Base-by-base conservation (phyloP, 495 filamentous ascomycete species). In the Neurospora sp. region DNA sequence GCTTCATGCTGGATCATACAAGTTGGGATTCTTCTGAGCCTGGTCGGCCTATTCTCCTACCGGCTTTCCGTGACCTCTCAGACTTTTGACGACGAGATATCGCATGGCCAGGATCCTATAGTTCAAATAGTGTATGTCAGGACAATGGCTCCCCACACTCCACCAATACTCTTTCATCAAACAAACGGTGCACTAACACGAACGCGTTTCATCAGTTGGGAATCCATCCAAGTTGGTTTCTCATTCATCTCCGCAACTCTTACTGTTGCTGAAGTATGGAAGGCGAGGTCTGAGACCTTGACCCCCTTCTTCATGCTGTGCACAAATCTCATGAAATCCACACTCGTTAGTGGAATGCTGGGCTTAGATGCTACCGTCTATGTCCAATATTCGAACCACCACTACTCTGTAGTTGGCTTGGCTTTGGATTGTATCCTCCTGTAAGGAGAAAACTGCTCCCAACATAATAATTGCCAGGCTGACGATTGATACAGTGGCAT, bases 41-140 rank as follows among this genome's bases (percentile, higher is more conserved):
- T 84, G 7, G 81, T 85, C 79, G 84, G 83, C n/a, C 72, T 86
- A 11, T 86, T 86, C 74, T 80, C 84, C 14, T 85, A 83, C 73
- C 81, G 85, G 14, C 79, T 86, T 2, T 83, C 81, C 39, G 77
- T 80, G 61, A 85, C 85, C 7, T 74, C 81, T 14, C 76, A 77
- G 35, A 78, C 80, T 20, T 85, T 81, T 75, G 75, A 80, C 68
- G 82, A 83, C 8, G 71, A 79, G 31, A 75, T 82, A 14, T 76
- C 78, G 39, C 71, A 74, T 12, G 82, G 82, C n/a, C 48, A 76
- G 14, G 68, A 79, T 16, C 83, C 84, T 4, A 76, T 82, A 53
- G 79, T 86, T n/a, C 83, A 85, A 73, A 78, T 85, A 70, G 80
- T 85, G 84, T 86, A 80, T 71, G 84, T 82, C 1, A 12, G 2